Evolutionary conservation across 2,329 filamentous ascomycete genomes (phyloP).

Genomic region (Arthrobotrys entomopaga): DNA sequence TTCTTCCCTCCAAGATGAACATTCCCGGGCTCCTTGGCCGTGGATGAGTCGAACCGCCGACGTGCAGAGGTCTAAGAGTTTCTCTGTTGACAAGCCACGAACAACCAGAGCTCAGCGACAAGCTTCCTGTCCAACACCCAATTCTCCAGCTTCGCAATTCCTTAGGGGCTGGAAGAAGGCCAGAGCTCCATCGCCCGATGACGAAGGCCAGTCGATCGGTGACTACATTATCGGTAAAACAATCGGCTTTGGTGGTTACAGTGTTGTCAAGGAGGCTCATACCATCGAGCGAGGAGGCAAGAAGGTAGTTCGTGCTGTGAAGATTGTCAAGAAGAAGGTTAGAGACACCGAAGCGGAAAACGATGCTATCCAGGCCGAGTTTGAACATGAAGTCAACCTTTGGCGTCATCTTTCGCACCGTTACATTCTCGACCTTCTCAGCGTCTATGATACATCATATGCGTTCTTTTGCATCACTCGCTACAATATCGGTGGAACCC

Average conservation of each 20-base stretch:
- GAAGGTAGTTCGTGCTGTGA: slow-evolving; percentile 71
- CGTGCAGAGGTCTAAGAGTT: slow-evolving; percentile 53
- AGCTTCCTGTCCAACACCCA: slow-evolving; percentile 42
- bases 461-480: slow-evolving; percentile 72
- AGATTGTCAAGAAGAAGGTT: slow-evolving; percentile 73
- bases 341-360: slow-evolving; percentile 70
- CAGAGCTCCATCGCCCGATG: slow-evolving; percentile 66
- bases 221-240: slow-evolving; percentile 74
- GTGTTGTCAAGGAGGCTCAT: slow-evolving; percentile 73
- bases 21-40: slow-evolving; percentile 38
- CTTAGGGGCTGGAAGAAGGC: slow-evolving; percentile 51
- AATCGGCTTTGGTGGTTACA: slow-evolving; percentile 74
- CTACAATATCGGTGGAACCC: slow-evolving; percentile 68
- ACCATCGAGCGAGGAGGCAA: slow-evolving; percentile 68
- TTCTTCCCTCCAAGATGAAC: slow-evolving; percentile 46
- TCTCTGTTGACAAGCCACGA: slow-evolving; percentile 52
- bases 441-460: slow-evolving; percentile 74
- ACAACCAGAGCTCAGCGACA: slow-evolving; percentile 49
- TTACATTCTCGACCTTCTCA: slow-evolving; percentile 71
- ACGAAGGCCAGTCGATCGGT: slow-evolving; percentile 74
- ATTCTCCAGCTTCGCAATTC: slow-evolving; percentile 49
- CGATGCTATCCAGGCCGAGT: slow-evolving; percentile 73
- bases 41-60: slow-evolving; percentile 33
- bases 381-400: slow-evolving; percentile 75
- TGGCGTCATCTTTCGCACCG: slow-evolving; percentile 74